These are phyloP conservation scores for Mycena olivaceomarginata DNA, from an alignment of 768 basidiomycete species.

Conservation along the genomic window DNA sequence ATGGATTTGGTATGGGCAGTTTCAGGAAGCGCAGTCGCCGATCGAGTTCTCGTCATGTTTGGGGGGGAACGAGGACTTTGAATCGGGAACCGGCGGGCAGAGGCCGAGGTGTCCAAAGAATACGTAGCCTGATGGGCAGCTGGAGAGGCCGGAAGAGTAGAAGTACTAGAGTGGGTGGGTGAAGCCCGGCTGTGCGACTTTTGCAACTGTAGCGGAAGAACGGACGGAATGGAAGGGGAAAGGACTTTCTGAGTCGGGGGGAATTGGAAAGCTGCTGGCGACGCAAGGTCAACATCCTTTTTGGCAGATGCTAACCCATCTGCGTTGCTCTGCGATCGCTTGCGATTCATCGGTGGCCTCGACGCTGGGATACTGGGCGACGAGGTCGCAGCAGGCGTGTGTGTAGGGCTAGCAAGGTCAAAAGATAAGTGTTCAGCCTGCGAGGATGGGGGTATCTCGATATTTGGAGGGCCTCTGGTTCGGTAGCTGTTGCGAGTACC, in stretches of 20 bases:
- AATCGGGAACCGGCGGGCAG: conserved; percentile 49
- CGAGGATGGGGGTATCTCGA: conserved; percentile 59
- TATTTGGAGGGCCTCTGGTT: conserved; percentile 56
- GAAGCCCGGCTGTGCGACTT: conserved; percentile 51
- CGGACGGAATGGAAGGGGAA: conserved; percentile 46
- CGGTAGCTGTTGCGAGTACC: conserved; percentile 40
- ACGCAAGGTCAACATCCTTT: conserved; percentile 54
- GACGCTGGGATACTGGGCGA: conserved; percentile 43
- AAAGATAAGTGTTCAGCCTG: conserved; percentile 38
- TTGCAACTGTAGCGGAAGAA: conserved; percentile 43
- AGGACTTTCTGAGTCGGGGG: conserved; percentile 52
- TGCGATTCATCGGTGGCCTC: conserved; percentile 59
- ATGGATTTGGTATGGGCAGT: conserved; percentile 35
- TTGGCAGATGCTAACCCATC: conserved; percentile 49
- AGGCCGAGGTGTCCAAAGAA: conserved; percentile 70
- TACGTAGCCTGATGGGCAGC: conserved; percentile 73
- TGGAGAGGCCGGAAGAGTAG: conserved; percentile 52
- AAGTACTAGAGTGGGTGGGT: conserved; percentile 55
- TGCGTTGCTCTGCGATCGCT: conserved; percentile 66
- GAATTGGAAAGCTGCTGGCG: conserved; percentile 66
- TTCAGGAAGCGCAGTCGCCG: conserved; percentile 65
- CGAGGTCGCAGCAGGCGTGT: conserved; percentile 43
- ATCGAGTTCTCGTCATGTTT: conserved; percentile 62
- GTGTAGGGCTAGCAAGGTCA: conserved; percentile 43
- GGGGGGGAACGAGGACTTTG: conserved; percentile 52